These are phyloP conservation scores for Eucalyptus grandis DNA, from an alignment of 345 rosid species.

Conservation along the genomic window DNA sequence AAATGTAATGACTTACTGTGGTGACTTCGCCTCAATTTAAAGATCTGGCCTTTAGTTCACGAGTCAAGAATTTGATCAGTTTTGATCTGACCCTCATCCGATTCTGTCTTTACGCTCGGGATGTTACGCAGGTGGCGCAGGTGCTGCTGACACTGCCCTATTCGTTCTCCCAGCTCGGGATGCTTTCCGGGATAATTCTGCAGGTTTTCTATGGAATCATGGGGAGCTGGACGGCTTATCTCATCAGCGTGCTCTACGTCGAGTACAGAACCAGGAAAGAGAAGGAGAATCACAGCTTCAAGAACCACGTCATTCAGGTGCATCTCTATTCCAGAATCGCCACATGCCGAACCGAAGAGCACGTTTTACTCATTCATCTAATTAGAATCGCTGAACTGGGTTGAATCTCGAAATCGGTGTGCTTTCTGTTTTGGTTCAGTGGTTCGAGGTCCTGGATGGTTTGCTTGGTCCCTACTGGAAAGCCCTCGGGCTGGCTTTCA, in stretches of 20 bases:
- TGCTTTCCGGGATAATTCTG: slow-evolving; percentile 68
- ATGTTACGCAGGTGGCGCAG: slow-evolving; percentile 62
- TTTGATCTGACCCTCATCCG: background rate
- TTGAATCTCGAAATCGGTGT: background rate
- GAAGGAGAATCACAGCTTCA: slow-evolving; percentile 76
- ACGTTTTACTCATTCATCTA: background rate
- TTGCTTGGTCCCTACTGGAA: slow-evolving; percentile 77
- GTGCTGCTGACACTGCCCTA: slow-evolving; percentile 79
- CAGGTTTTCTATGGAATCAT: slow-evolving; percentile 69
- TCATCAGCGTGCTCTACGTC: slow-evolving; percentile 65
- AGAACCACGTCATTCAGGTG: slow-evolving; percentile 89
- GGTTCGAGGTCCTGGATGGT: slow-evolving; percentile 90
- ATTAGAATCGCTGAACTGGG: background rate
- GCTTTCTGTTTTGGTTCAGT: slow-evolving; percentile 12
- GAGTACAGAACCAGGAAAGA: slow-evolving; percentile 73
- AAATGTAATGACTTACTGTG: background rate
- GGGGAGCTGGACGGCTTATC: slow-evolving; percentile 94
- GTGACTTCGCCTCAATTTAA: background rate
- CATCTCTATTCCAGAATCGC: background rate
- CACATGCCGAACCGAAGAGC: background rate
- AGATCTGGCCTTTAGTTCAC: background rate
- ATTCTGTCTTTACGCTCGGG: background rate
- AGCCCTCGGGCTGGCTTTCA: slow-evolving; percentile 71
- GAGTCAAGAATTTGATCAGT: background rate
- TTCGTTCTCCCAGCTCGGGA: slow-evolving; percentile 87